Conservation (phyloP, 371 early-diverging fungal species). For the Lichtheimia ornata region DNA sequence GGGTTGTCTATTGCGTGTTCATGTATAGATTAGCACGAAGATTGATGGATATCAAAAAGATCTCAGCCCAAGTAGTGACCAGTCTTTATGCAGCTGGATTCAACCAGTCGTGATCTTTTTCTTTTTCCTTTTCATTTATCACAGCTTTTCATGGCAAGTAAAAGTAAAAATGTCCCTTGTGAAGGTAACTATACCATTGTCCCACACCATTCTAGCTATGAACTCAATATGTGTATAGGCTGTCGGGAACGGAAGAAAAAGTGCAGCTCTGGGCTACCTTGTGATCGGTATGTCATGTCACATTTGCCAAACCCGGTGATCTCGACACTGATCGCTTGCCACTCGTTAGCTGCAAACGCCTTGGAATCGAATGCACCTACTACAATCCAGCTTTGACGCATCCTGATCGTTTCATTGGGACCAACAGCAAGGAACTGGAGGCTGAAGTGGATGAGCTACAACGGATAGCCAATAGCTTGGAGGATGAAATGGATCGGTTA, state of each 20-base stretch:
- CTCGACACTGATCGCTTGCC: no score
- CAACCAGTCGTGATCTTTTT: no score
- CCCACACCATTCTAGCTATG: background rate
- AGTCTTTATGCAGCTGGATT: no score
- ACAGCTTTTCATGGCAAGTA: conserved; percentile 12
- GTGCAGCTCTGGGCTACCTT: conserved; percentile 41
- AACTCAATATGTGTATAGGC: conserved; percentile 15
- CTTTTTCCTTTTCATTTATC: no score
- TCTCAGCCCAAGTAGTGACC: no score
- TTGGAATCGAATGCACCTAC: conserved; percentile 15
- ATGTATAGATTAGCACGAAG: no score
- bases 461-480: conserved; percentile 7
- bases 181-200: conserved; percentile 26
- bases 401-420: background rate
- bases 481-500: conserved; percentile 12
- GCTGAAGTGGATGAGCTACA: conserved; percentile 10
- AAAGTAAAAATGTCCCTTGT: conserved; percentile 38
- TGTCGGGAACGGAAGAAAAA: conserved; percentile 51
- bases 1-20: no score
- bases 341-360: conserved; percentile 10
- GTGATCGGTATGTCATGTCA: conserved; percentile 33
- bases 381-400: conserved; percentile 9
- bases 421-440: conserved; percentile 8
- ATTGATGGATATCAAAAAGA: no score
- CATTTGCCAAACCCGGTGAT: background rate